Percentiles rank a stretch among this genome's conserved stretches.
These are phyloP conservation scores for Lachancea meyersii DNA, from an alignment of 805 yeast species.

Conservation along the genomic window DNA sequence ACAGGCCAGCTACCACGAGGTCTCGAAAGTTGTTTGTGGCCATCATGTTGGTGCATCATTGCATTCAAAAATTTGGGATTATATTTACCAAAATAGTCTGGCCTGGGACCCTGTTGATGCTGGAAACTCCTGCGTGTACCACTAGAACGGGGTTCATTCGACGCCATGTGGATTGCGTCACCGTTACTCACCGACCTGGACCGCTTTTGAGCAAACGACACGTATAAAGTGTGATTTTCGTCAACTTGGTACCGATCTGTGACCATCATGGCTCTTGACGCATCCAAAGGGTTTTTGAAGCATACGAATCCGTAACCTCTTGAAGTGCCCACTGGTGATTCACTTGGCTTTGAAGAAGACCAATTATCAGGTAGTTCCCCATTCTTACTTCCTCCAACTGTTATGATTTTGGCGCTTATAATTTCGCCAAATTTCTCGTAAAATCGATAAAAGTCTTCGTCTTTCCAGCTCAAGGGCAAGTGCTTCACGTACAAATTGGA, in stretches of 20 bases:
- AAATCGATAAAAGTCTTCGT: constrained; percentile 42
- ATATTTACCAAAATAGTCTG: constrained; percentile 12
- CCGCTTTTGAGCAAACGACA: constrained; percentile 63
- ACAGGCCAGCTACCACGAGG: constrained; percentile 12
- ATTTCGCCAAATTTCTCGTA: constrained; percentile 46
- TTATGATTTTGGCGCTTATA: constrained; percentile 51
- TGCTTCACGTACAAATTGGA: constrained; percentile 69
- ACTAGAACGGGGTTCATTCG: background rate
- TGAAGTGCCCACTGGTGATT: constrained; percentile 35
- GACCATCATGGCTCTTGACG: constrained; percentile 60
- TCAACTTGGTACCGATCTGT: constrained; percentile 30
- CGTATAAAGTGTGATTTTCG: constrained; percentile 55
- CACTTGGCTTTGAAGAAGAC: constrained; percentile 8
- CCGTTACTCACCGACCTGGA: constrained; percentile 12
- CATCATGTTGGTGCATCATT: constrained; percentile 20
- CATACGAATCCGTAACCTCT: constrained; percentile 82
- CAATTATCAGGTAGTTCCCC: constrained; percentile 6
- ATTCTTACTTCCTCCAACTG: constrained; percentile 33
- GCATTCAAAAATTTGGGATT: constrained; percentile 27
- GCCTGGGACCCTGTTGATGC: background rate
- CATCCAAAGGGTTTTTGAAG: constrained; percentile 58
- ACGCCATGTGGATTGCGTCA: constrained; percentile 2
- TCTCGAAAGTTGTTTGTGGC: constrained; percentile 4
- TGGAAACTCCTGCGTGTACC: constrained; percentile 5
- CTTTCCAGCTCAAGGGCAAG: constrained; percentile 49